Base-by-base conservation (phyloP, 2,329 filamentous ascomycete genomes). In the Fusarium sp. region DNA sequence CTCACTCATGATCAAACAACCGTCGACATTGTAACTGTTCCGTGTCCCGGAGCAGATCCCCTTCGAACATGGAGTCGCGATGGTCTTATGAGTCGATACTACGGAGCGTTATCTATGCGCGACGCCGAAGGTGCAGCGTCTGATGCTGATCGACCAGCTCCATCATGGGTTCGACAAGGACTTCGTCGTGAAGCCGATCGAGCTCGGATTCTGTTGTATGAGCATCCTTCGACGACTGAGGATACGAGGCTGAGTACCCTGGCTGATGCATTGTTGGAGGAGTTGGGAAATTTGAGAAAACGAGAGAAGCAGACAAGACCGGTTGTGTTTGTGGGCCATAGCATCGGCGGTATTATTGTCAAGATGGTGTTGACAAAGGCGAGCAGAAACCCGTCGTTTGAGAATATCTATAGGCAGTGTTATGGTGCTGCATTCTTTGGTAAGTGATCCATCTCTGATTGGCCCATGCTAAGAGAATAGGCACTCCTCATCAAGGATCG, bases 341-440 rank as follows among this genome's bases (percentile, higher is more conserved):
- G 89, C 52, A 83, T 91, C 10, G 90, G 90, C 2, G 90, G 90
- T 0, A 76, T 91, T 32, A 87, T 91, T 3, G 86, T 87, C 11
- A 91, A 91, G 81, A 82, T 86, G 74, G 88, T 87, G 4, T 75
- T 91, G 46, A 83, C 87, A 12, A 86, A 84, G 72, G 87, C 87
- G 6, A 83, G 79, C 42, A 77, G 81, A 23, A 79, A 79, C 32
- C 67, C 80, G 1, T 77, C 78, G 6, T 84, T 85, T 69, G 82
- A 82, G 52, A 79, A 82, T 6, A 84, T 91, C 18, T 80, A 88
- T 50, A 85, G 85, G 47, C 87, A 88, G 71, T 91, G 88, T 62
- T 88, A 91, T 68, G 89, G 89, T 1, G 86, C 90, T 52, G 88
- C 88, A 0, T 91, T 91, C 71, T 88, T 90, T 76, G 85, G 88